Conservation (phyloP, 352 stramenopile genomes). For the Phytophthora idaei region DNA sequence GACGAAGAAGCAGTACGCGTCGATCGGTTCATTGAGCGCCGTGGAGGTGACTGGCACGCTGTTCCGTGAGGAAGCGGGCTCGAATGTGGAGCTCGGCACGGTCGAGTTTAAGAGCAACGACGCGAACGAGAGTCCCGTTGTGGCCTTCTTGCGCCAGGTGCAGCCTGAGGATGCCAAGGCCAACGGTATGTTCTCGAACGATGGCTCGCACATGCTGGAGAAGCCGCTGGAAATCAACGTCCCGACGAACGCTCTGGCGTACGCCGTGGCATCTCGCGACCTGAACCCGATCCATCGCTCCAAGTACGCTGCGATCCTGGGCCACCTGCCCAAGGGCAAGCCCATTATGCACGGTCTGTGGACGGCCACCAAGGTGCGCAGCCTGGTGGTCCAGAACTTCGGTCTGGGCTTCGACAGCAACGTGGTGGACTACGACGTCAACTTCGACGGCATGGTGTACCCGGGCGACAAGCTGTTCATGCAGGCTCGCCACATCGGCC, state of each 20-base stretch:
- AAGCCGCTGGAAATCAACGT: constrained; percentile 74
- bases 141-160: constrained; percentile 49
- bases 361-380: constrained; percentile 82
- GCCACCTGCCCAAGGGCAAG: constrained; percentile 69
- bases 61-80: constrained; percentile 47
- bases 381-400: constrained; percentile 61
- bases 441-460: constrained; percentile 90
- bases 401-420: constrained; percentile 63
- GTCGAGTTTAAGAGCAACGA: constrained; percentile 44
- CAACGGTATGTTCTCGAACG: constrained; percentile 46
- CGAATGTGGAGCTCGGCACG: constrained; percentile 39
- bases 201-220: constrained; percentile 74
- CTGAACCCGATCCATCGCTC: constrained; percentile 90
- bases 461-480: constrained; percentile 81
- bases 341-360: constrained; percentile 91
- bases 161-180: constrained; percentile 31
- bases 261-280: constrained; percentile 83
- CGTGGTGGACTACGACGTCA: constrained; percentile 74
- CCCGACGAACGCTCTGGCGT: constrained; percentile 64
- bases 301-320: constrained; percentile 70
- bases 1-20: constrained; percentile 66
- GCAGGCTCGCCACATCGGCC: constrained; percentile 74
- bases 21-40: constrained; percentile 41
- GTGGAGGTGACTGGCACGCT: constrained; percentile 60
- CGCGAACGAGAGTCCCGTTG: constrained; percentile 59